These are phyloP conservation scores for Sporisorium scitamineum DNA, from an alignment of 1,284 basidiomycete genomes.

Conservation along the genomic window DNA sequence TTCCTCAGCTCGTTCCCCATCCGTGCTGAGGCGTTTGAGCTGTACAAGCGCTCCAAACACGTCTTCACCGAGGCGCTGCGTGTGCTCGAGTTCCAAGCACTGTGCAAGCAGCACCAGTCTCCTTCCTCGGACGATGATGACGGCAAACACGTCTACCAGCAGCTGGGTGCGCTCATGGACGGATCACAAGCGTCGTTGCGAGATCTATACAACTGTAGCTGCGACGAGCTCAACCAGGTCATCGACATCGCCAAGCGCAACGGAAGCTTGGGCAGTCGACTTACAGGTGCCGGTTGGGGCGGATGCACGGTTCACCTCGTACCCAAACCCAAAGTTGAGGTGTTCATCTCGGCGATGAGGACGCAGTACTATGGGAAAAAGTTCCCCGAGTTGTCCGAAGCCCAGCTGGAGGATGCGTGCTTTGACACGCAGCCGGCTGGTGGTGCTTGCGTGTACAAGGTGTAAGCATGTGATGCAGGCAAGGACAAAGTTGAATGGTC, in stretches of 20 bases:
- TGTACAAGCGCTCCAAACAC: constrained; percentile 60
- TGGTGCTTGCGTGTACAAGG: constrained; percentile 63
- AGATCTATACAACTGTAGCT: constrained; percentile 61
- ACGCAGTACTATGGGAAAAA: constrained; percentile 51
- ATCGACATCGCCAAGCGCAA: constrained; percentile 58
- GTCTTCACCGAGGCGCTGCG: constrained; percentile 64
- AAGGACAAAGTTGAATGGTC: too few relatives aligned
- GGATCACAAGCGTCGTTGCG: constrained; percentile 59
- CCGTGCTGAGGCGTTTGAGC: constrained; percentile 57
- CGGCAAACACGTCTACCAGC: constrained; percentile 37
- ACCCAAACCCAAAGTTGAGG: constrained; percentile 51
- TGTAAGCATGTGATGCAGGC: neutral
- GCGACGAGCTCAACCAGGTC: constrained; percentile 60
- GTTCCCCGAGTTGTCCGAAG: constrained; percentile 47
- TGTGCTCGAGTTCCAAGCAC: constrained; percentile 57
- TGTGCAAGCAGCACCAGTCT: constrained; percentile 27
- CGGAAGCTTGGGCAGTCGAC: constrained; percentile 61
- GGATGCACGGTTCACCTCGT: constrained; percentile 66
- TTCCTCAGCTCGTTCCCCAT: constrained; percentile 64
- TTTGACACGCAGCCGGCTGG: constrained; percentile 64
- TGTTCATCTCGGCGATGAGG: constrained; percentile 53
- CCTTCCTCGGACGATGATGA: constrained; percentile 10
- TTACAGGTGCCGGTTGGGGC: constrained; percentile 68
- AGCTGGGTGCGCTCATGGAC: constrained; percentile 63
- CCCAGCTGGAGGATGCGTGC: constrained; percentile 55